Percentiles rank a stretch among this genome's conserved stretches.
Conservation (phyloP, 129 eudicot genomes). For the Tagetes patula region DNA sequence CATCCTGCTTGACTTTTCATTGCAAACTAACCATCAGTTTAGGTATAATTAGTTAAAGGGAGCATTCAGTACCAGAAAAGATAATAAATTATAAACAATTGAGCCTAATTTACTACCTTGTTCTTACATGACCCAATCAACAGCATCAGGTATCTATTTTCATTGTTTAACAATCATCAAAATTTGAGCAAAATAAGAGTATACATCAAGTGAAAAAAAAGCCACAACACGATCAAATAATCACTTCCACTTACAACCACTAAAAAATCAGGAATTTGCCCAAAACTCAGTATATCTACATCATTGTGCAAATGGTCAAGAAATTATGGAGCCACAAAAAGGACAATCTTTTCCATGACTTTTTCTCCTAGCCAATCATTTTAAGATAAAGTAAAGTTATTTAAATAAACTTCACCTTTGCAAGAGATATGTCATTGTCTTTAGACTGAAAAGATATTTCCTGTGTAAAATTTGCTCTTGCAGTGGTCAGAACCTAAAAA, state of each 20-base stretch:
- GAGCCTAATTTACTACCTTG: not conserved
- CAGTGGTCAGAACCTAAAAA: slow-evolving; percentile 63
- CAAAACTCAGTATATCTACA: not conserved
- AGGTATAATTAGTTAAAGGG: slow-evolving; percentile 33
- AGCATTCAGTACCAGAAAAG: slow-evolving; percentile 20
- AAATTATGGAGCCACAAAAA: slow-evolving; percentile 30
- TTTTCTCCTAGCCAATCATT: slow-evolving; percentile 31
- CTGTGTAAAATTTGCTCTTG: slow-evolving; percentile 66
- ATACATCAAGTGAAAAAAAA: too few relatives aligned
- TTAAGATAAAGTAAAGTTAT: slow-evolving; percentile 19
- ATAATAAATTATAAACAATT: slow-evolving; percentile 23
- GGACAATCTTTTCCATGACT: slow-evolving; percentile 16
- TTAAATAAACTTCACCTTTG: slow-evolving; percentile 58
- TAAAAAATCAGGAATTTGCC: not conserved
- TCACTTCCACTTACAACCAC: not conserved
- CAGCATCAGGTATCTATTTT: too few relatives aligned
- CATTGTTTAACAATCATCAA: not conserved
- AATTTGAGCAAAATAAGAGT: too few relatives aligned
- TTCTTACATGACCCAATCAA: too few relatives aligned
- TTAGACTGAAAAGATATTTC: slow-evolving; percentile 84
- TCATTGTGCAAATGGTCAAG: slow-evolving; percentile 15
- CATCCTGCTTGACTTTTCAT: not conserved
- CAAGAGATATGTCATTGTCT: slow-evolving; percentile 91
- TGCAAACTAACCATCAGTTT: slow-evolving; percentile 12
- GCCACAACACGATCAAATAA: too few relatives aligned